phyloP scores from a whole-genome alignment of 1,284 basidiomycete genomes.

The Vanrija pseudolonga region DNA sequence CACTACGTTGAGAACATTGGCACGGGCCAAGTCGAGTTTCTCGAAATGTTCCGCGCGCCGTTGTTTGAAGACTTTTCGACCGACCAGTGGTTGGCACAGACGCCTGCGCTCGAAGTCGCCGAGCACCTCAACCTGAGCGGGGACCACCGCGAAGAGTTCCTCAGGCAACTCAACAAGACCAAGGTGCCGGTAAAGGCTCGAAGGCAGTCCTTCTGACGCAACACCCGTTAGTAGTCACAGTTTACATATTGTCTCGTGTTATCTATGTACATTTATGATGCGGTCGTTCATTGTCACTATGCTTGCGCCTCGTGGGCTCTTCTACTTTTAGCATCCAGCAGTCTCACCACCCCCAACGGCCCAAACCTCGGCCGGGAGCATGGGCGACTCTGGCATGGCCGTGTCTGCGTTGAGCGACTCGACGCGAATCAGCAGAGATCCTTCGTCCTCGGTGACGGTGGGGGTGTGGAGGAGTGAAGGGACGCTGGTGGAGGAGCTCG shows the following conservation, averaged over 20 bases:
- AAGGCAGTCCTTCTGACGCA: conserved; percentile 7
- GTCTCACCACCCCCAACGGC: too few species aligned
- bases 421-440: too few species aligned
- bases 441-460: too few species aligned
- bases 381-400: too few species aligned
- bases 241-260: not conserved
- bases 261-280: too few species aligned
- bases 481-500: too few species aligned
- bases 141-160: conserved; percentile 14
- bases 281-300: too few species aligned
- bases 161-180: conserved; percentile 16
- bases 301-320: too few species aligned
- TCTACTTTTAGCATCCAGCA: too few species aligned
- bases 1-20: conserved; percentile 71
- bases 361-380: too few species aligned
- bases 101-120: conserved; percentile 57
- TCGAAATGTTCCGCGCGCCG: conserved; percentile 65
- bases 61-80: conserved; percentile 59
- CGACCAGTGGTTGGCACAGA: conserved; percentile 62
- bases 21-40: conserved; percentile 59
- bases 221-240: not conserved
- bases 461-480: too few species aligned
- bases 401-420: too few species aligned
- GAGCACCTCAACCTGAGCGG: conserved; percentile 44
- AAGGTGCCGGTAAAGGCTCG: conserved; percentile 22